Evolutionary conservation across 495 filamentous ascomycete genomes (phyloP).

Genomic region (Neurospora sp.): DNA sequence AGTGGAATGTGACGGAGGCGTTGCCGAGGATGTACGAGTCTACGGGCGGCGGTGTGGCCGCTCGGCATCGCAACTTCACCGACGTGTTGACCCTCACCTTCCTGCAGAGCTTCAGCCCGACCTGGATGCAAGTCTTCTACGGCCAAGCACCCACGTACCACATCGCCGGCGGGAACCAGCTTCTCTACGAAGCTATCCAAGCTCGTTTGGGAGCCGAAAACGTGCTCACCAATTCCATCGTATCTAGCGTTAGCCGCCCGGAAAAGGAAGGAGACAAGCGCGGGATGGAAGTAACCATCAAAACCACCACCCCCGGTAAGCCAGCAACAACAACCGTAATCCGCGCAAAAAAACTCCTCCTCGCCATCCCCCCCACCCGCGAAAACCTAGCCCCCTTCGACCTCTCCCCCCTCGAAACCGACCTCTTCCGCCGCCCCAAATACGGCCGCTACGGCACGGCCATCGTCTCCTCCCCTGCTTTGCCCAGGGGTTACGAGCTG

Average conservation of each 20-base stretch:
- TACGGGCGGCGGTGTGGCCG: slow-evolving; percentile 17
- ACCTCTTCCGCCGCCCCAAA: slow-evolving; percentile 20
- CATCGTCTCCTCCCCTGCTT: slow-evolving; percentile 14
- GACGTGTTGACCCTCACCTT: slow-evolving; percentile 25
- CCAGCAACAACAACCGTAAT: slow-evolving; percentile 17
- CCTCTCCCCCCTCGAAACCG: slow-evolving; percentile 18
- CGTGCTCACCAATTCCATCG: slow-evolving; percentile 24
- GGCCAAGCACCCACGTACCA: slow-evolving; percentile 12
- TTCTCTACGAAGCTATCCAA: slow-evolving; percentile 24
- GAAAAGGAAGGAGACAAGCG: slow-evolving; percentile 9
- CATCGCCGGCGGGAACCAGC: slow-evolving; percentile 23
- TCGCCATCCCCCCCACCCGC: slow-evolving; percentile 26
- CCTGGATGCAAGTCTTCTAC: slow-evolving; percentile 19
- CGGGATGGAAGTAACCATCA: slow-evolving; percentile 18
- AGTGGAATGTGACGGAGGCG: slow-evolving; percentile 28
- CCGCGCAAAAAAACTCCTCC: slow-evolving; percentile 25
- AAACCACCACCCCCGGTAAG: too few species aligned
- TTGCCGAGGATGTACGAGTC: slow-evolving; percentile 15
- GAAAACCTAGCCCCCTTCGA: slow-evolving; percentile 23
- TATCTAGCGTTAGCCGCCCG: slow-evolving; percentile 1
- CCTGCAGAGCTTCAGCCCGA: slow-evolving; percentile 26
- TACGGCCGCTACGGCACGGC: slow-evolving; percentile 24
- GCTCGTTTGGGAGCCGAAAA: slow-evolving; percentile 15
- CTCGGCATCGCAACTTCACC: slow-evolving; percentile 23
- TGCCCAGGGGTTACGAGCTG: slow-evolving; percentile 1